Conservation (phyloP, 2,329 filamentous ascomycete genomes). For the Aureobasidium sp. region DNA sequence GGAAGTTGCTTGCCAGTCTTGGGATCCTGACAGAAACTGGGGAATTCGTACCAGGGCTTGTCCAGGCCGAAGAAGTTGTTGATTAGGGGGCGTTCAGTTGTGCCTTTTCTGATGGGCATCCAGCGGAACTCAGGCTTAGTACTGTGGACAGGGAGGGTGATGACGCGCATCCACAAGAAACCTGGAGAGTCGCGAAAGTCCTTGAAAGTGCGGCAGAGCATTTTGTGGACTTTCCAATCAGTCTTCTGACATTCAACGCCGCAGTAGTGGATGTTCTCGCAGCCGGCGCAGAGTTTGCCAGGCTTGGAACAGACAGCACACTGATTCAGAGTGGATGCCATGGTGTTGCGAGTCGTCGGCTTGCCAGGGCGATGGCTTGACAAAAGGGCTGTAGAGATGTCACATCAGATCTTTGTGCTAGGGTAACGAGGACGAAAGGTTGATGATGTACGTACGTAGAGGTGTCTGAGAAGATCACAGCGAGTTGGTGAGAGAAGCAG, state of each 20-base stretch:
- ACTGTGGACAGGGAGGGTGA: background rate
- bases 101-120: background rate
- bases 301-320: background rate
- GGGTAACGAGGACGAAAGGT: background rate
- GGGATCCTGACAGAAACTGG: background rate
- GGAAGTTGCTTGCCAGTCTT: background rate
- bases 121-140: background rate
- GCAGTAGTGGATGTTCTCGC: background rate
- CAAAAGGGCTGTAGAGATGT: too few species aligned
- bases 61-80: background rate
- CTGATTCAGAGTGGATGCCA: background rate
- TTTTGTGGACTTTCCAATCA: background rate
- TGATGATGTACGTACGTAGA: background rate
- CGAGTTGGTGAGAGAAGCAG: background rate
- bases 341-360: background rate
- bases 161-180: background rate
- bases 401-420: background rate
- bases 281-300: background rate
- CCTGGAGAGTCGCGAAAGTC: background rate
- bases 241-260: background rate
- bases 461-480: background rate
- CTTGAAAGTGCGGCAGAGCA: background rate
- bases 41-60: too few species aligned
- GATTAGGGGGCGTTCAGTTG: background rate
- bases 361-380: too few species aligned